A percentile compares a stretch with the other conserved stretches of the same genome.
Evolutionary conservation across 495 filamentous ascomycete genomes (phyloP).

Genomic region (Hypoxylon crocopeplum): DNA sequence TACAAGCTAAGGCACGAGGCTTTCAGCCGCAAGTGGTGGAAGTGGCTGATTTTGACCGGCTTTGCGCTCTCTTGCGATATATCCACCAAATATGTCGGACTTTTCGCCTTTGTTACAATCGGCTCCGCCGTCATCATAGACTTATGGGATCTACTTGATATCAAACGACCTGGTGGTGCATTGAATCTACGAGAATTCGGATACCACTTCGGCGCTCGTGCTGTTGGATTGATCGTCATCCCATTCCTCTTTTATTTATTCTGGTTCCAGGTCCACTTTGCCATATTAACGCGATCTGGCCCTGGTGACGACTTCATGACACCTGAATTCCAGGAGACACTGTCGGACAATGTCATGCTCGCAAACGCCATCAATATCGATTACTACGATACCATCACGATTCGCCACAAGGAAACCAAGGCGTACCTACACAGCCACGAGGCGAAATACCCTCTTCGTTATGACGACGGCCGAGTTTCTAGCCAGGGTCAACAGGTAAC

Average conservation of each 20-base stretch:
- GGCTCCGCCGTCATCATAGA: slow-evolving; percentile 92
- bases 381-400: slow-evolving; percentile 86
- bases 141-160: slow-evolving; percentile 91
- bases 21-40: slow-evolving; percentile 98
- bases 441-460: slow-evolving; percentile 88
- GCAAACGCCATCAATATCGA: slow-evolving; percentile 83
- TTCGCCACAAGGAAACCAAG: slow-evolving; percentile 97
- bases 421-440: slow-evolving; percentile 93
- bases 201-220: slow-evolving; percentile 89
- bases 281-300: slow-evolving; percentile 84
- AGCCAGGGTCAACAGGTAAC: slow-evolving; percentile 98
- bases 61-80: slow-evolving; percentile 96
- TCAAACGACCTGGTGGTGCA: slow-evolving; percentile 79
- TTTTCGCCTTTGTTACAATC: slow-evolving; percentile 97
- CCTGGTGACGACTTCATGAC: slow-evolving; percentile 99
- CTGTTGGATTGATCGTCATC: slow-evolving; percentile 81
- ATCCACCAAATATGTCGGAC: slow-evolving; percentile 96
- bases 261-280: slow-evolving; percentile 99
- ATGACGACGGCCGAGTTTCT: slow-evolving; percentile 96
- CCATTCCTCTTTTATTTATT: slow-evolving; percentile 98
- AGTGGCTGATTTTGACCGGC: slow-evolving; percentile 95
- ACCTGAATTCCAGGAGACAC: slow-evolving; percentile 95
- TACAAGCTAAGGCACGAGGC: slow-evolving; percentile 93
- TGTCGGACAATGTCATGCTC: slow-evolving; percentile 92
- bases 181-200: slow-evolving; percentile 78